Evolutionary conservation across 2,329 filamentous ascomycete species (phyloP), one percentile per base, ranked within the genome.

Genomic region (Exophiala sideris): DNA sequence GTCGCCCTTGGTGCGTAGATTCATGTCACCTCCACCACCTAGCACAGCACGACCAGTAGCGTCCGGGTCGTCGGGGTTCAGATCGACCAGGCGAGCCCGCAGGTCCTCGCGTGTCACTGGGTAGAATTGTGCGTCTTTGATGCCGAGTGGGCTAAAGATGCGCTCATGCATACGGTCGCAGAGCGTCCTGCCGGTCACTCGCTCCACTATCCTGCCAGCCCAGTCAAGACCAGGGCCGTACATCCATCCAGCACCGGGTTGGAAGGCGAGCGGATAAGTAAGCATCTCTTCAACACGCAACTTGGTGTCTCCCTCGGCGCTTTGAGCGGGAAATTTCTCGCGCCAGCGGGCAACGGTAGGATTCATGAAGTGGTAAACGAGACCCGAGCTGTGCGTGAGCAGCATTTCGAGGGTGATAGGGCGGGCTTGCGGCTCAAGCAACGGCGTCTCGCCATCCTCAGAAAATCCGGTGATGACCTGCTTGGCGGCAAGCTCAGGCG

Each of bases 211-310:
- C 1, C 76, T 63, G 2, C 79, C 78, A 0, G 75, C 79, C 79
- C 79, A 82, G 63, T 82, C 79, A 5, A 80, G 70, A 6, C 68
- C 67, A 8, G 80, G 76, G 1, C 80, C 79, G 21, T 87, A 87
- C 52, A 82, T 76, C 80, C 82, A 88, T 3, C 72, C 71, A 21
- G 77, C 74, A 0, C 85, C 84, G 0, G 85, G 85, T 58, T 88
- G 83, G 60, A 84, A 83, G 1, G 85, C 67, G n/a, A 88, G 69
- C 0, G 83, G 80, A 7, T 59, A 58, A 51, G 71, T 65, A 39
- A 78, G 62, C 39, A 85, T 39, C 14, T 76, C 71, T 9, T 75
- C 71, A 0, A 82, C 72, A 0, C 68, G 68, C 10, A 60, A 59
- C n/a, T 35, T 58, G 2, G 42, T 45, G 2, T 50, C 59, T 12